Base-by-base conservation (phyloP, 164 flowering plant genomes). In the Liquidambar formosana region DNA sequence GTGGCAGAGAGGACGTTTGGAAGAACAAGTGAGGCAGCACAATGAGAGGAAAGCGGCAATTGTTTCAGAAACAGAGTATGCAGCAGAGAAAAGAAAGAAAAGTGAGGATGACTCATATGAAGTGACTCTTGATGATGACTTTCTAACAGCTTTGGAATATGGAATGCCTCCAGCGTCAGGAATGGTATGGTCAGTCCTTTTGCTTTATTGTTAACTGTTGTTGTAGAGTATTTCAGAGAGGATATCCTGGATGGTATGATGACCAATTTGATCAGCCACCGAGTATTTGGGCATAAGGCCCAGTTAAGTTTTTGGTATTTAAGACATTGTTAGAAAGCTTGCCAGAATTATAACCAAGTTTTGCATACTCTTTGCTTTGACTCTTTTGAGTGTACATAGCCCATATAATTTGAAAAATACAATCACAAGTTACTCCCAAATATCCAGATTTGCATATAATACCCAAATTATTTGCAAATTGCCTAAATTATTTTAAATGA, bases 111-210 rank as follows among this genome's bases (percentile, higher is more conserved):
- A 79, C 25, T 81, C 89, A 3, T 92, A 92, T 75, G 96, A 92
- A 75, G 97, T 92, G 73, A 84, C 89, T 60, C 83, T 95, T 66
- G 99, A 95, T 75, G 93, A 95, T 54, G 99, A 95, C 73, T 95
- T 95, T 66, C 68, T 92, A 49, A 91, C 90, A 57, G 97, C 97
- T 67, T 69, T 95, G 75, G 99, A 95, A 68, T 95, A 92, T 72
- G 99, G 99, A 78, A 95, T 95, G 97, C 99, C 97, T 67, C 97
- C 99, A 13, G 99, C 99, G 75, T 89, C 97, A n/a, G 99, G 99
- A 81, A 87, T 95, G 99, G 99, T 95, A 84, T 71, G 83, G 1
- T 68, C 41, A 28, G n/a, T 62, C 65, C n/a, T 64, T 48, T 57
- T 52, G 10, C 22, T 10, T 43, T 52, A 21, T 10, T 14, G 14